A percentile compares a stretch with the other conserved stretches of the same genome.
Evolutionary conservation across 2,329 filamentous ascomycete species (phyloP).

Genomic region (Talaromyces sp.): DNA sequence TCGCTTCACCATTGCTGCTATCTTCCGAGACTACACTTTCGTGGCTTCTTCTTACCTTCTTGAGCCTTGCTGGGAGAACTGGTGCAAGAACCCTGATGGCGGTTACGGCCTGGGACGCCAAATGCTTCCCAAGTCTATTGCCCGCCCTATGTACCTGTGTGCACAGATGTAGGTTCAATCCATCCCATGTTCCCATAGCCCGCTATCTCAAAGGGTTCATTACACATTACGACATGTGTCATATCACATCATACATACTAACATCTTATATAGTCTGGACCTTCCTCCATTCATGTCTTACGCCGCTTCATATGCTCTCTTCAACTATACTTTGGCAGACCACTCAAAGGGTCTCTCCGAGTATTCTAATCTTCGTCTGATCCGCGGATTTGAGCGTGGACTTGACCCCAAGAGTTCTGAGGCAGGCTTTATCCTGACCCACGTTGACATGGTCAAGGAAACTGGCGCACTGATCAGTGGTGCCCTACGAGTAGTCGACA

Average conservation of each 20-base stretch:
- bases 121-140: conserved; percentile 71
- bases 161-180: conserved; percentile 74
- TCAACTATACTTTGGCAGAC: conserved; percentile 65
- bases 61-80: conserved; percentile 84
- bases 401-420: conserved; percentile 85
- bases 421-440: conserved; percentile 93
- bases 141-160: conserved; percentile 80
- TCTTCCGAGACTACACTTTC: conserved; percentile 92
- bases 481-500: conserved; percentile 67
- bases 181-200: background rate
- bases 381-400: conserved; percentile 89
- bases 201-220: background rate
- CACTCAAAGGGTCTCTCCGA: conserved; percentile 55
- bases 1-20: conserved; percentile 77
- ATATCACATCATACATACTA: conserved; percentile 13
- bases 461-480: conserved; percentile 77
- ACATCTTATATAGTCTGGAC: conserved; percentile 54
- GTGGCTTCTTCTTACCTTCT: conserved; percentile 85
- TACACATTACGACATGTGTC: background rate
- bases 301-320: conserved; percentile 64
- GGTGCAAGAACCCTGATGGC: conserved; percentile 60
- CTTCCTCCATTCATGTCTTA: conserved; percentile 95
- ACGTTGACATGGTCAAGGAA: conserved; percentile 92
- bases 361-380: conserved; percentile 72
- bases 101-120: conserved; percentile 78